These are phyloP conservation scores for Termitomyces sp. DNA, from an alignment of 768 basidiomycete species.

Conservation along the genomic window DNA sequence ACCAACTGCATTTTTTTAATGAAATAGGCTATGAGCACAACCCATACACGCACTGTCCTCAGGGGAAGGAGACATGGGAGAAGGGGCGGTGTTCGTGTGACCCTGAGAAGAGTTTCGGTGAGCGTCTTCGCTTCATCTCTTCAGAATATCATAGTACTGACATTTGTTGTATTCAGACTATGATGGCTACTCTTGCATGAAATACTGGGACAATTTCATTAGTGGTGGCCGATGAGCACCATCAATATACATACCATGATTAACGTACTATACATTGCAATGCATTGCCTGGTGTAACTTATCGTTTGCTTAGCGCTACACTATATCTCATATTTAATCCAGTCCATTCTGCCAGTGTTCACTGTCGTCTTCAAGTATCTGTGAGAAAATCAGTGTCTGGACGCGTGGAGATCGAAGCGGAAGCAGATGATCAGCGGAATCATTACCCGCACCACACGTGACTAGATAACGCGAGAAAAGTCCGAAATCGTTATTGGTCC, in stretches of 20 bases:
- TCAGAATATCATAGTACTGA: not conserved
- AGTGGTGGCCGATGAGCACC: not conserved
- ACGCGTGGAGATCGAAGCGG: too few species aligned
- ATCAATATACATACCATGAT: not conserved
- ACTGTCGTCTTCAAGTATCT: not conserved
- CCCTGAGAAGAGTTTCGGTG: slow-evolving; percentile 55
- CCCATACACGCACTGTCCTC: slow-evolving; percentile 69
- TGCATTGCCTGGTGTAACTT: not conserved
- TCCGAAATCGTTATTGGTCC: too few species aligned
- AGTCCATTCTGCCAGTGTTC: not conserved
- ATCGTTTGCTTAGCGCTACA: not conserved
- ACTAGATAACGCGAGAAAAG: too few species aligned
- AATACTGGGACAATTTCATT: slow-evolving; percentile 28
- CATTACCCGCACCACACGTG: too few species aligned
- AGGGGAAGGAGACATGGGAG: slow-evolving; percentile 35
- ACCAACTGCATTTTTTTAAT: slow-evolving; percentile 75
- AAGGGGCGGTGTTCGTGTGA: slow-evolving; percentile 62
- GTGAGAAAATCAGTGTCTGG: not conserved
- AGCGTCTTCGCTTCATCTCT: slow-evolving; percentile 9
- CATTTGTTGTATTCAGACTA: slow-evolving; percentile 25
- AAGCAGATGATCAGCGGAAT: too few species aligned
- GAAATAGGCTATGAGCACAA: slow-evolving; percentile 83
- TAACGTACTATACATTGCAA: not conserved
- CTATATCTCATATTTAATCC: not conserved
- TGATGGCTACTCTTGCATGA: slow-evolving; percentile 37